These are phyloP conservation scores for Pichia sporocuriosa DNA, from an alignment of 805 yeast genomes.

Conservation along the genomic window DNA sequence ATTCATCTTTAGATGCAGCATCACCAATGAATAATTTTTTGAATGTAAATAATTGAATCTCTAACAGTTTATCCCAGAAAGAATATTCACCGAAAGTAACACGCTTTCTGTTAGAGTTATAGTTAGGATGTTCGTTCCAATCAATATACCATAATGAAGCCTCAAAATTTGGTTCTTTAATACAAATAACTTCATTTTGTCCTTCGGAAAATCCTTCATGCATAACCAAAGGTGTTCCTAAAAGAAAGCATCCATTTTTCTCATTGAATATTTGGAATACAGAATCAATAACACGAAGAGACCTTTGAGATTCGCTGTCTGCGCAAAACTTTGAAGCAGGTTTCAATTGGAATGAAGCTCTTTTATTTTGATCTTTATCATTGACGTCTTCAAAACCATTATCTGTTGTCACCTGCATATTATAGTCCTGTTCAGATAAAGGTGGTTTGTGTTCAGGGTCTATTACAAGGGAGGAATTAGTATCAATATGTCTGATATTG, in stretches of 20 bases:
- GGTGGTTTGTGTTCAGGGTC: conserved; percentile 69
- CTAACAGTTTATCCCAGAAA: conserved; percentile 46
- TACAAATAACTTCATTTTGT: conserved; percentile 86
- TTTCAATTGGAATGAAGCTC: conserved; percentile 64
- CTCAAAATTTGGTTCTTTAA: conserved; percentile 60
- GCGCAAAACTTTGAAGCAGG: conserved; percentile 36
- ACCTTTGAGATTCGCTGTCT: conserved; percentile 28
- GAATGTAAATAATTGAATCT: conserved; percentile 54
- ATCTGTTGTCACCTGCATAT: conserved; percentile 59
- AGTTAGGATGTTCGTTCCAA: conserved; percentile 48
- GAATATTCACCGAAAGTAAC: conserved; percentile 29
- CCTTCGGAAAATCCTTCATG: conserved; percentile 63
- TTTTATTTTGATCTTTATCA: conserved; percentile 24
- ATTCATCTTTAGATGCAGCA: not conserved
- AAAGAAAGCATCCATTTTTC: conserved; percentile 60
- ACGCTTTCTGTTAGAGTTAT: conserved; percentile 29
- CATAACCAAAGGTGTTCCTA: conserved; percentile 65
- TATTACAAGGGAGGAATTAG: conserved; percentile 65
- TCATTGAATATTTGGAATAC: conserved; percentile 63
- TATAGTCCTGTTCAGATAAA: conserved; percentile 83
- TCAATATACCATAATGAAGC: conserved; percentile 75
- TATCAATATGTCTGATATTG: conserved; percentile 60
- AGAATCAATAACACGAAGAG: conserved; percentile 53
- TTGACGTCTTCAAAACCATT: conserved; percentile 1
- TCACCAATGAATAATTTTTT: conserved; percentile 24